Conservation (phyloP, 2,329 filamentous ascomycete species). For the Domatiomyces globalis region DNA sequence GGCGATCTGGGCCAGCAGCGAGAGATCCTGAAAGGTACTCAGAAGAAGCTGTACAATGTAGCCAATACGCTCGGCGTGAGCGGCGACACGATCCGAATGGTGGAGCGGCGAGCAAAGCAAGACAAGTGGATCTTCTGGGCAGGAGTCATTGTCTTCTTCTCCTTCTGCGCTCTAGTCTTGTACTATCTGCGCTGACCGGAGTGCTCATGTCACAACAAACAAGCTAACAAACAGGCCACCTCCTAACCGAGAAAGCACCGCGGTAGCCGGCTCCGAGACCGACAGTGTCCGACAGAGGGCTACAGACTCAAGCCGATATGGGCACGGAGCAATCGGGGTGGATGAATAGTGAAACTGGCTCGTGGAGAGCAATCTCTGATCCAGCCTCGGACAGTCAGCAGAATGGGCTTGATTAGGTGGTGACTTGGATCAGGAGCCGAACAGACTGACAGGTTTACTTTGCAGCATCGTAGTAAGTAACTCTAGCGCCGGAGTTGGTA, state of each 20-base stretch:
- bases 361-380: no score
- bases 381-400: no score
- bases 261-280: background rate
- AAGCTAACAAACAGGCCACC: background rate
- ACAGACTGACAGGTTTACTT: no score
- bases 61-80: slow-evolving; percentile 88
- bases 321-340: no score
- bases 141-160: slow-evolving; percentile 72
- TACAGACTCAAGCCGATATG: background rate
- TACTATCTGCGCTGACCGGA: slow-evolving; percentile 60
- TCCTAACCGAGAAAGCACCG: background rate
- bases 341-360: no score
- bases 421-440: no score
- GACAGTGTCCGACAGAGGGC: slow-evolving; percentile 2
- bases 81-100: slow-evolving; percentile 93
- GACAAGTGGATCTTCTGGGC: slow-evolving; percentile 97
- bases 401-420: no score
- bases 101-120: slow-evolving; percentile 78
- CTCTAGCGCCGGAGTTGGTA: background rate
- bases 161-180: slow-evolving; percentile 83
- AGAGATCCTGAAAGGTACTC: slow-evolving; percentile 89
- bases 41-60: slow-evolving; percentile 78
- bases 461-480: background rate
- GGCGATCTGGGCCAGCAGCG: slow-evolving; percentile 78
- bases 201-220: background rate